These are phyloP conservation scores for Trichaptum fuscoviolaceum DNA, from an alignment of 768 basidiomycete species.

Conservation along the genomic window DNA sequence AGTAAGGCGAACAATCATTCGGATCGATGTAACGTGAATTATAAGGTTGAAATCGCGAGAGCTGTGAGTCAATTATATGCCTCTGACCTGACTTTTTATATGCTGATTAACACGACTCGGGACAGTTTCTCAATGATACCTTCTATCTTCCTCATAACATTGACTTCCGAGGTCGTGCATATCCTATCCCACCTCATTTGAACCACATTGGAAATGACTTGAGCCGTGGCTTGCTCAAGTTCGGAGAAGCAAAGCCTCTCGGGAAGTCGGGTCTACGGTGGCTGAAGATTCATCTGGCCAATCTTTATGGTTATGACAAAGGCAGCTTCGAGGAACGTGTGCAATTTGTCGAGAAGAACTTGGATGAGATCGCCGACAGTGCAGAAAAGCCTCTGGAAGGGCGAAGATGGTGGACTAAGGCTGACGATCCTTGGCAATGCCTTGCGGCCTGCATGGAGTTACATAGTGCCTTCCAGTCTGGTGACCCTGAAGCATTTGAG, in stretches of 20 bases:
- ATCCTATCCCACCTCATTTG: conserved; percentile 93
- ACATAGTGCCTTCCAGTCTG: conserved; percentile 69
- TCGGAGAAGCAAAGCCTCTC: conserved; percentile 73
- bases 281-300: conserved; percentile 94
- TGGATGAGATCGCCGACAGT: conserved; percentile 78
- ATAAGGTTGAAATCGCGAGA: conserved; percentile 93
- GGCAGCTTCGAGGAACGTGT: conserved; percentile 92
- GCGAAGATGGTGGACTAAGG: conserved; percentile 79
- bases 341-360: conserved; percentile 61
- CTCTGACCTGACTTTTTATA: background rate
- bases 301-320: conserved; percentile 93
- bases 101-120: conserved; percentile 6
- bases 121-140: conserved; percentile 76
- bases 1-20: conserved; percentile 79
- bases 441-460: conserved; percentile 91
- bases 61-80: conserved; percentile 49
- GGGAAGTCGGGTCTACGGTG: conserved; percentile 84
- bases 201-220: conserved; percentile 96
- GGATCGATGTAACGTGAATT: conserved; percentile 89
- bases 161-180: conserved; percentile 96
- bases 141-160: conserved; percentile 95
- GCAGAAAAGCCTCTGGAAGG: conserved; percentile 78
- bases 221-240: conserved; percentile 78
- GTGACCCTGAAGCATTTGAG: conserved; percentile 49
- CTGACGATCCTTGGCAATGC: conserved; percentile 98